A percentile compares a stretch with the other conserved stretches of the same genome.
phyloP scores from a whole-genome alignment of 78 protist species.

The Acrasis kona region DNA sequence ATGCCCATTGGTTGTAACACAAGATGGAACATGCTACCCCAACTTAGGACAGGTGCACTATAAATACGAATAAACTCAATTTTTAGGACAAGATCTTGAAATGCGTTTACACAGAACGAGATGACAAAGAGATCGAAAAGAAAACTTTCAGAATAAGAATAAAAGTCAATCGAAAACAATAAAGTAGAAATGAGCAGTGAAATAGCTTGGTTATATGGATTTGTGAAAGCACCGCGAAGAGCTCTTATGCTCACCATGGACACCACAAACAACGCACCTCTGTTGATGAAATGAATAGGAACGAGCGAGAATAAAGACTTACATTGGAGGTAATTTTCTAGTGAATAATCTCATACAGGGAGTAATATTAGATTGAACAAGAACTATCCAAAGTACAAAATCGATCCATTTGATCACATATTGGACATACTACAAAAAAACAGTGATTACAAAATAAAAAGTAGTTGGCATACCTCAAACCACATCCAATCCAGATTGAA shows the following conservation, averaged over 20 bases:
- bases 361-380: too few species aligned
- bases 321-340: neutral
- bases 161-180: neutral
- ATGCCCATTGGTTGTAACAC: neutral
- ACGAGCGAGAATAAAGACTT: neutral
- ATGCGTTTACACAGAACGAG: neutral
- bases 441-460: too few species aligned
- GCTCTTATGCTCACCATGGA: neutral
- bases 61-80: neutral
- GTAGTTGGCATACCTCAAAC: too few species aligned
- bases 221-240: neutral
- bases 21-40: neutral
- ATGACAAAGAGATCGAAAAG: neutral
- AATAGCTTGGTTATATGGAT: neutral
- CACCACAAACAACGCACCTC: too few species aligned
- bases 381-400: too few species aligned
- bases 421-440: too few species aligned
- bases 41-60: neutral
- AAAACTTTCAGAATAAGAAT: neutral
- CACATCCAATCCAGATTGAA: too few species aligned
- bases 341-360: too few species aligned
- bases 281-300: neutral
- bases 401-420: too few species aligned
- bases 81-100: neutral
- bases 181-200: neutral